Evolutionary conservation across 129 eudicot genomes (phyloP).

Genomic region (Silybum marianum): DNA sequence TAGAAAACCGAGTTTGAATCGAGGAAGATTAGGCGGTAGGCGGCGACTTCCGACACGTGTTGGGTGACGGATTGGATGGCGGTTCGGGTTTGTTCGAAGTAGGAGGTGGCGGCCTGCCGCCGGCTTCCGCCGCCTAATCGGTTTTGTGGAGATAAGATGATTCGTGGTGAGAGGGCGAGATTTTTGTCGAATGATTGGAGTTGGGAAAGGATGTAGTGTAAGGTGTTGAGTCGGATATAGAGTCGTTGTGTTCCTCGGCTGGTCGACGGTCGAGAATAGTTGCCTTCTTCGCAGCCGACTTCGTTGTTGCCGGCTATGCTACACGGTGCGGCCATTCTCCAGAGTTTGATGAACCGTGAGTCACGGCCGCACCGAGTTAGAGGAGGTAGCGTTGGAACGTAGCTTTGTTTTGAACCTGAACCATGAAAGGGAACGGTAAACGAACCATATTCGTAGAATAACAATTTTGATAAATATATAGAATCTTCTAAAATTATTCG

Average conservation of each 20-base stretch:
- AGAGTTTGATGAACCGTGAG: slow-evolving; percentile 63
- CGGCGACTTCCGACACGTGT: slow-evolving; percentile 85
- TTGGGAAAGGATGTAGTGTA: slow-evolving; percentile 73
- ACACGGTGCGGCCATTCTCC: slow-evolving; percentile 83
- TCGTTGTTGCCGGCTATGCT: slow-evolving; percentile 39
- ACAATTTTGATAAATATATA: too few species aligned
- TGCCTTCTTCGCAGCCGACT: slow-evolving; percentile 39
- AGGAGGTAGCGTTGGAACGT: slow-evolving; percentile 87
- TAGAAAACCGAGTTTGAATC: slow-evolving; percentile 75
- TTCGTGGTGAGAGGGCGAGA: slow-evolving; percentile 40
- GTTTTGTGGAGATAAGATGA: not conserved
- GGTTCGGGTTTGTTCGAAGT: slow-evolving; percentile 62
- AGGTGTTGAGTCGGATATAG: slow-evolving; percentile 91
- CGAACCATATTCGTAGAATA: not conserved
- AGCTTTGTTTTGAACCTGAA: slow-evolving; percentile 87
- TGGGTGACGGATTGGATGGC: slow-evolving; percentile 52
- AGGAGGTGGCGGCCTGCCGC: slow-evolving; percentile 23
- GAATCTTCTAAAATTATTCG: not conserved
- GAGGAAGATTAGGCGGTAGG: slow-evolving; percentile 78
- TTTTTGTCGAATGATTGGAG: slow-evolving; percentile 63
- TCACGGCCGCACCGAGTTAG: slow-evolving; percentile 76
- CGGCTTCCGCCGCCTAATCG: slow-evolving; percentile 28
- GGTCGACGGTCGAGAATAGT: slow-evolving; percentile 74
- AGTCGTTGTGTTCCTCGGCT: slow-evolving; percentile 98
- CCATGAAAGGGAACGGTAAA: not conserved